Conservation (phyloP, 177 flowering plant species). For the Tripterygium wilfordii region DNA sequence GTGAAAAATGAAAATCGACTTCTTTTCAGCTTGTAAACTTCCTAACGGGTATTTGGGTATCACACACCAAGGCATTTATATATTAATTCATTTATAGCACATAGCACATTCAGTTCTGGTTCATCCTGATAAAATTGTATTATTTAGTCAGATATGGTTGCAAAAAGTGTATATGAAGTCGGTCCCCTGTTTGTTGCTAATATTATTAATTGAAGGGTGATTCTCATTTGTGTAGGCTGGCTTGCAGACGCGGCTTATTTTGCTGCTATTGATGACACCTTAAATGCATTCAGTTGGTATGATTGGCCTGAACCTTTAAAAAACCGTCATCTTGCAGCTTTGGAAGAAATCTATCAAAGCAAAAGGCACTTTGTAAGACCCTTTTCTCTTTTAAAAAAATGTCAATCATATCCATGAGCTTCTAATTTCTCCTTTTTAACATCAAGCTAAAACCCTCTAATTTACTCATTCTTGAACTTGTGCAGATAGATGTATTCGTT, state of each 20-base stretch:
- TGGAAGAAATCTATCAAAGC: slow-evolving; percentile 68
- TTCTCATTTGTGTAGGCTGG: slow-evolving; percentile 56
- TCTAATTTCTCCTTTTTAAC: neutral
- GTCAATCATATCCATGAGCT: neutral
- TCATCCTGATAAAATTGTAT: too few relatives aligned
- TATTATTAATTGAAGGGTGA: neutral
- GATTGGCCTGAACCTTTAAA: slow-evolving; percentile 92
- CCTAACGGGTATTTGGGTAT: too few relatives aligned
- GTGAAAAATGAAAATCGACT: too few relatives aligned
- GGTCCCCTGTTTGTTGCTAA: too few relatives aligned
- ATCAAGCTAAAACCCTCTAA: neutral
- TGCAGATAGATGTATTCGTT: slow-evolving; percentile 74
- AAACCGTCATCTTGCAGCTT: slow-evolving; percentile 78
- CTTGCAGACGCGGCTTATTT: slow-evolving; percentile 96
- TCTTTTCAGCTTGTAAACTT: too few relatives aligned
- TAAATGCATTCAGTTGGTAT: slow-evolving; percentile 71
- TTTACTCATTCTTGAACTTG: slow-evolving; percentile 9
- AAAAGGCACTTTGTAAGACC: slow-evolving; percentile 70
- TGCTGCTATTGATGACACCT: slow-evolving; percentile 74
- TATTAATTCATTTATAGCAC: too few relatives aligned
- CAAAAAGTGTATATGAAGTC: too few relatives aligned
- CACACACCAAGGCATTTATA: too few relatives aligned
- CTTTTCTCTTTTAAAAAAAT: neutral
- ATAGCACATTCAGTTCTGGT: too few relatives aligned
- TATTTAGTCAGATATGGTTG: too few relatives aligned